A percentile compares a stretch with the other conserved stretches of the same genome.
These are phyloP conservation scores for Ambrosia hybrid DNA, from an alignment of 140 eudicot genomes.

Conservation along the genomic window DNA sequence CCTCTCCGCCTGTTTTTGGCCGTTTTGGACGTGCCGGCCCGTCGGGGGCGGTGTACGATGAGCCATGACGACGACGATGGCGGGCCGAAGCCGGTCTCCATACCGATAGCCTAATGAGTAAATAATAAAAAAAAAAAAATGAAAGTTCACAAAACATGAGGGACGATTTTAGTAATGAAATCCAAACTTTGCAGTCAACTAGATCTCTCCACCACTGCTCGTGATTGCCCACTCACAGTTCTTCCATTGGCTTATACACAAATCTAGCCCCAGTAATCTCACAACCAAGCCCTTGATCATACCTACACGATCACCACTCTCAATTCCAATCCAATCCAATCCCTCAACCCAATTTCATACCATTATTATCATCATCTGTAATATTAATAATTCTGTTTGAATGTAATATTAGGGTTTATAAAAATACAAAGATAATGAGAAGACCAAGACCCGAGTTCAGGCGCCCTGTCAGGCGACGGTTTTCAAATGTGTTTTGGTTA, in stretches of 20 bases:
- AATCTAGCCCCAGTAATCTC: slow-evolving; percentile 16
- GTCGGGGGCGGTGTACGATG: too few relatives aligned
- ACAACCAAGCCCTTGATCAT: slow-evolving; percentile 12
- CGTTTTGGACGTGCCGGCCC: too few relatives aligned
- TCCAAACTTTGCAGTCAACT: slow-evolving; percentile 23
- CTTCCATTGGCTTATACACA: slow-evolving; percentile 22
- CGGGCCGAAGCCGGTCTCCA: too few relatives aligned
- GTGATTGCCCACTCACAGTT: slow-evolving; percentile 18
- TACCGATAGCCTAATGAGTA: too few relatives aligned
- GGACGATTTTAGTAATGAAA: slow-evolving; percentile 8
- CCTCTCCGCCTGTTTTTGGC: too few relatives aligned
- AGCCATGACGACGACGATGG: too few relatives aligned
- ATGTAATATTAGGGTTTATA: slow-evolving; percentile 30
- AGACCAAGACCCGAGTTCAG: slow-evolving; percentile 68
- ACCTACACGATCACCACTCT: slow-evolving; percentile 14
- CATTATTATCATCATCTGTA: not conserved
- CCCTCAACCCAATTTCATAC: slow-evolving; percentile 12
- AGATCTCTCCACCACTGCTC: slow-evolving; percentile 29
- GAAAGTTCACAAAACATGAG: not conserved
- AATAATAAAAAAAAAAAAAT: not conserved
- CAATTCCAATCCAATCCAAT: slow-evolving; percentile 18
- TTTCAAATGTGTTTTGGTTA: slow-evolving; percentile 67
- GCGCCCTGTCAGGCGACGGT: slow-evolving; percentile 62
- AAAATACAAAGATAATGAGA: slow-evolving; percentile 41
- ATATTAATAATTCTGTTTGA: not conserved